These are phyloP conservation scores for Geranium incanum DNA, from an alignment of 441 rosid species.

Conservation along the genomic window DNA sequence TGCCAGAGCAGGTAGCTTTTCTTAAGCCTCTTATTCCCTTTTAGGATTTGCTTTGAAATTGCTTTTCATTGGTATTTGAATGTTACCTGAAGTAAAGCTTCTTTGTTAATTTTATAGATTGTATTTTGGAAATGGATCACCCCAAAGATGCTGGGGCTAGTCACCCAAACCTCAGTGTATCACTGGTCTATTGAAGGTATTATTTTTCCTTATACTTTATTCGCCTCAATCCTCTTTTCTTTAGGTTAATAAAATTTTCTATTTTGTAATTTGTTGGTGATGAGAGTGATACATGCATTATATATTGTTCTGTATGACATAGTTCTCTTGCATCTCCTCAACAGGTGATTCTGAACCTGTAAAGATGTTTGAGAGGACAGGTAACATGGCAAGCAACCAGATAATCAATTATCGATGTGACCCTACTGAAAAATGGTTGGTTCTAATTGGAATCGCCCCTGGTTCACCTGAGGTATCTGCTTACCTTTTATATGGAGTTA, in stretches of 20 bases:
- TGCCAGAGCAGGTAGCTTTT: slow-evolving; percentile 85
- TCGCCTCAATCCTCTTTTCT: slow-evolving; percentile 6
- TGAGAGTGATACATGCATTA: neutral
- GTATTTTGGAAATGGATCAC: slow-evolving; percentile 99
- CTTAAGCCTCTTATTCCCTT: neutral
- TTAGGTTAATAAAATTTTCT: neutral
- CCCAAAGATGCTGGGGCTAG: slow-evolving; percentile 87
- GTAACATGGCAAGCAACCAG: slow-evolving; percentile 86
- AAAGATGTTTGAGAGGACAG: slow-evolving; percentile 97
- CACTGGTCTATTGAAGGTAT: slow-evolving; percentile 93
- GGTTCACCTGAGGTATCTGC: slow-evolving; percentile 87
- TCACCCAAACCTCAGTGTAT: slow-evolving; percentile 49
- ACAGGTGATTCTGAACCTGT: slow-evolving; percentile 95
- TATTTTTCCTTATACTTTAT: slow-evolving; percentile 6
- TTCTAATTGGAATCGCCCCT: slow-evolving; percentile 96
- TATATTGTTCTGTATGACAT: neutral
- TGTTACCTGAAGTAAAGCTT: slow-evolving; percentile 12
- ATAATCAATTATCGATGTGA: slow-evolving; percentile 94
- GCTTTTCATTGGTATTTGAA: neutral
- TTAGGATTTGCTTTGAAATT: neutral
- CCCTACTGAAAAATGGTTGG: slow-evolving; percentile 95
- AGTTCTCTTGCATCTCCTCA: slow-evolving; percentile 13
- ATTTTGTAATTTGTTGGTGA: neutral
- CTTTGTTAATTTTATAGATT: slow-evolving; percentile 37
- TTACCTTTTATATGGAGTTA: neutral